Evolutionary conservation across 306 rosid species (phyloP), one percentile per base, ranked within the genome.

Genomic region (Styphnolobium japonicum): DNA sequence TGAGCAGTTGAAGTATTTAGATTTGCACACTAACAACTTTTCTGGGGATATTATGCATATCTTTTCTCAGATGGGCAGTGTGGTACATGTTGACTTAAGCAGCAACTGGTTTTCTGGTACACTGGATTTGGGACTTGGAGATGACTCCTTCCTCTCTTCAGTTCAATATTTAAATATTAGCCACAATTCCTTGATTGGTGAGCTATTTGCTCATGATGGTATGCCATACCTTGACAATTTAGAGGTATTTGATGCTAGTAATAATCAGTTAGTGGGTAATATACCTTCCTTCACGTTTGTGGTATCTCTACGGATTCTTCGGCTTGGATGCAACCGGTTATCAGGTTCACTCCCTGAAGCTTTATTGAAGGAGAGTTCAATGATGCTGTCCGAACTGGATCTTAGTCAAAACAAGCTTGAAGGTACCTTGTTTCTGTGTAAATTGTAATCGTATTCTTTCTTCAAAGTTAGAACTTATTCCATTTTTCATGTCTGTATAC

Each of bases 191-290:
- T 84, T 92, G 91, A 69, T 19, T 43, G 96, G 96, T 62, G 87
- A 89, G 82, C 90, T 88, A 46, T 92, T 92, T 85, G 86, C 84
- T 63, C 96, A 92, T 69, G 96, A 90, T 86, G 97, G 93, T 58
- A 85, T 90, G 87, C 89, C 97, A 19, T 92, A 87, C 79, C 90
- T 92, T 63, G 97, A 92, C 80, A 89, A 77, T 82, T 89, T 92
- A 86, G 94, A 86, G 86, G 87, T 90, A n/a, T 85, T 92, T 36
- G 97, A 92, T 90, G 96, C 90, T 64, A 89, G 90, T 82, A 57
- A 81, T 80, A 92, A 92, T 82, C 87, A 80, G 79, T 67, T 92
- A 71, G 90, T 39, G 58, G 96, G 96, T 37, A 68, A 55, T 56
- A 82, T 92, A 73, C 96, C 97, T 72, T 78, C 92, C 84, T 89